Evolutionary conservation across 768 basidiomycete species (phyloP), one percentile per base, ranked within the genome.

Genomic region (Gloeopeniophorella convolvens): DNA sequence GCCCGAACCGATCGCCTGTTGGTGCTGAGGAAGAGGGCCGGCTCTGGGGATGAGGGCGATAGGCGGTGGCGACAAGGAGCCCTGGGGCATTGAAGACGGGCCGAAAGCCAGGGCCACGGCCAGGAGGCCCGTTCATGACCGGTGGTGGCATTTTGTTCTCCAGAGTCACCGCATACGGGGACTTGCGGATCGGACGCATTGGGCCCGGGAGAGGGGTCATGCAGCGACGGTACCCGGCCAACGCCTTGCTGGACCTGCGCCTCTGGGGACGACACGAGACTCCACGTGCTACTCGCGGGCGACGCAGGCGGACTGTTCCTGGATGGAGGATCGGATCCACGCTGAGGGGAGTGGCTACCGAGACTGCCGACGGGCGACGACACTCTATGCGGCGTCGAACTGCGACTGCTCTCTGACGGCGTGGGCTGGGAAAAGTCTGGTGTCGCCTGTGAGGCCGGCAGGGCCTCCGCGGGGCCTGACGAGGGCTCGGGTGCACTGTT

Each of bases 191-290:
- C 15, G 63, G 59, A 27, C 54, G 23, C 10, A 33, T 31, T 7
- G 48, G 51, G n/a, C 31, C 50, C 9, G 60, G 44, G 26, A 55
- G 54, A 18, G 4, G 49, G 54, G 30, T 59, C 58, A 13, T 65
- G 60, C 20, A 58, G 37, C 8, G 58, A 45, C 34, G 62, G 58
- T 45, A 52, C 26, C 40, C 42, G 44, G 31, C 48, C 16, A 31
- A 49, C 56, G 18, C 59, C 64, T 48, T 60, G 63, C 42, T 63
- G 67, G 16, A 63, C 51, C 41, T 69, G 67, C 20, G 57, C 58
- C 23, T 67, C 66, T 32, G 62, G 61, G 16, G 65, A 62, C 18
- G 60, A 47, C 9, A 59, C 46, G 6, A 61, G 59, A 30, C 50
- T 59, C 36, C 59, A 51, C 53, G 63, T 55, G 34, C 48, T 56